Base-by-base conservation (phyloP, 176 grass and related monocot species). In the Rhynchospora pubera region DNA sequence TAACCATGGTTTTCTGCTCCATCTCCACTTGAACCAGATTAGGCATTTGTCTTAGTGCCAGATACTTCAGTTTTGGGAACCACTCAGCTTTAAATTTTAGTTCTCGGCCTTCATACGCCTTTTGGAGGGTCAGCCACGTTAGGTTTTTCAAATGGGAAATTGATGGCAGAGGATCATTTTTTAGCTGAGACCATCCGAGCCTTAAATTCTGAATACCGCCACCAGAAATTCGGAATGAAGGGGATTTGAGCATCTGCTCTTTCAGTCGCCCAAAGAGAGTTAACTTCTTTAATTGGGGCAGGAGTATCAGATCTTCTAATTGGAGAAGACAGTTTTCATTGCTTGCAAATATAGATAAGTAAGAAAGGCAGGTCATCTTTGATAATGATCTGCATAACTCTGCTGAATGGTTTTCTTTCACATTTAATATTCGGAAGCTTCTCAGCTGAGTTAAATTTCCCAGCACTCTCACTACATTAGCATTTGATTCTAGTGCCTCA, bases 351-450 rank as follows among this genome's bases (percentile, higher is more conserved):
- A 90, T 84, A 34, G 62, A 7, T 46, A 93, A 82, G 60, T 14
- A 82, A 13, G 73, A 56, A 52, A 93, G 83, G 2, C 60, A 60
- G 1, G 15, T 39, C 62, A 93, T 73, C 52, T 88, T 87, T 46
- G 88, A 90, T 74, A 93, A 83, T 58, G 91, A 87, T 22, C 48
- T 5, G 55, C 88, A 90, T 32, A 88, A 23, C 26, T 84, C 76
- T 66, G 45, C 62, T 51, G 80, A 88, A 18, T 90, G 42, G 46
- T 7, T 87, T 56, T 79, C 74, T 24, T 83, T 86, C 1, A 90
- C 47, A 57, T 57, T 26, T 59, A 73, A 75, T 82, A 93, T 77
- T 44, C 61, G 57, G 30, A 93, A 22, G 12, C 47, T 50, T 76
- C 88, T 90, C 9, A 90, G 50, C 9, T 90, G 80, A 43, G 83